These are phyloP conservation scores for Pestalotiopsis sp. DNA, from an alignment of 2,329 filamentous ascomycete genomes.

Conservation along the genomic window DNA sequence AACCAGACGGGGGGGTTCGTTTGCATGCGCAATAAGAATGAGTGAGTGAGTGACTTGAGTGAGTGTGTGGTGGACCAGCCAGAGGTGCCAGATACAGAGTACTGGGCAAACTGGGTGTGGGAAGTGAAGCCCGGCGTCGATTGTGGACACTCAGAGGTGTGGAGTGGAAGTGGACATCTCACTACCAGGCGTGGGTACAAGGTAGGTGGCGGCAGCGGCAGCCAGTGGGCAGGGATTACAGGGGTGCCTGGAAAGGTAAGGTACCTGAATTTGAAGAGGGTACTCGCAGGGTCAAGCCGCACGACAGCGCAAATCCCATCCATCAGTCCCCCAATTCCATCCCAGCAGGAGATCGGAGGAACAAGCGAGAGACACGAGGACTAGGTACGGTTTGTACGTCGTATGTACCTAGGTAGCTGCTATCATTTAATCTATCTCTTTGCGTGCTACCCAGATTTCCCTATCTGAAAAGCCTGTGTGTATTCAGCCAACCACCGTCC, in stretches of 20 bases:
- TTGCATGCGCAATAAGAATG: not conserved
- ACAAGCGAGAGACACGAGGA: constrained; percentile 13
- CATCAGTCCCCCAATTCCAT: not conserved
- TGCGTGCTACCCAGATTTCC: not conserved
- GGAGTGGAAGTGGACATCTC: not conserved
- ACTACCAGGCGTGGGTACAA: not conserved
- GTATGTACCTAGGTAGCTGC: not conserved
- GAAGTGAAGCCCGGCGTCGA: not conserved
- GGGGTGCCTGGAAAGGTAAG: not conserved
- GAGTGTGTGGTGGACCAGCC: not conserved
- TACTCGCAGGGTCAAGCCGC: constrained; percentile 5
- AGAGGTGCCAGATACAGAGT: not conserved
- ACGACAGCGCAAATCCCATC: not conserved
- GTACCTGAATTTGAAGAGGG: not conserved
- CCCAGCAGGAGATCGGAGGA: constrained; percentile 13
- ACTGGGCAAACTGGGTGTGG: not conserved
- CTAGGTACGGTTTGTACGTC: not conserved
- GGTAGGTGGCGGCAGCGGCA: constrained; percentile 1
- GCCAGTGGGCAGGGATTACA: not conserved
- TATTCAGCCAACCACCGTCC: not conserved
- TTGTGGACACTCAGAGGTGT: not conserved
- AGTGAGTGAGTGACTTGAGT: not conserved
- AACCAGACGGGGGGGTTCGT: not conserved
- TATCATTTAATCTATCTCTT: not conserved
- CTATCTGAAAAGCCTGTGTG: not conserved